Evolutionary conservation across 805 yeast species (phyloP).

Genomic region (Myxozyma sirexii): DNA sequence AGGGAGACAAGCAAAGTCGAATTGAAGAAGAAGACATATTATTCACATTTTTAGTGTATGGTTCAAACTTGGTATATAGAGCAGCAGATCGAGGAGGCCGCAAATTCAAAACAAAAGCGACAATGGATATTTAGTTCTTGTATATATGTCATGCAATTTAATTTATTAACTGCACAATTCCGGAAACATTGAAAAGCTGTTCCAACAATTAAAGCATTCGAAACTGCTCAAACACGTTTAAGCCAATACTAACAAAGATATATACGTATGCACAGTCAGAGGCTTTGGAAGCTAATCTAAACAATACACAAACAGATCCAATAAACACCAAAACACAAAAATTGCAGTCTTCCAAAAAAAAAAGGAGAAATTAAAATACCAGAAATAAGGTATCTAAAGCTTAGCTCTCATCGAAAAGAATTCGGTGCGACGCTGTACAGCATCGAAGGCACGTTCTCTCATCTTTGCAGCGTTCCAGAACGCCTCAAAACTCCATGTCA

Average conservation of each 20-base stretch:
- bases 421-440: constrained; percentile 1
- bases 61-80: constrained; percentile 29
- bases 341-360: background rate
- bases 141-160: background rate
- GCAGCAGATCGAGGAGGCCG: constrained; percentile 32
- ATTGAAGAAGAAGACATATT: background rate
- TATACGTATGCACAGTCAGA: constrained; percentile 7
- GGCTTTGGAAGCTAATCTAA: background rate
- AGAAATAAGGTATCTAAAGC: background rate
- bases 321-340: background rate
- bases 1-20: no score
- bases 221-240: background rate
- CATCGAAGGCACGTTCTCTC: constrained; percentile 6
- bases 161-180: background rate
- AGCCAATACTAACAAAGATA: background rate
- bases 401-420: constrained; percentile 6
- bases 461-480: constrained; percentile 64
- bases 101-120: constrained; percentile 26
- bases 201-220: background rate
- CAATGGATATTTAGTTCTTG: background rate
- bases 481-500: constrained; percentile 91
- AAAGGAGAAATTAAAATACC: background rate
- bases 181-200: background rate
- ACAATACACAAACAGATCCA: background rate
- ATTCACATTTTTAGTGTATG: constrained; percentile 17